Evolutionary conservation across 148 eudicot genomes (phyloP).

Genomic region (Camellia granthamiana): DNA sequence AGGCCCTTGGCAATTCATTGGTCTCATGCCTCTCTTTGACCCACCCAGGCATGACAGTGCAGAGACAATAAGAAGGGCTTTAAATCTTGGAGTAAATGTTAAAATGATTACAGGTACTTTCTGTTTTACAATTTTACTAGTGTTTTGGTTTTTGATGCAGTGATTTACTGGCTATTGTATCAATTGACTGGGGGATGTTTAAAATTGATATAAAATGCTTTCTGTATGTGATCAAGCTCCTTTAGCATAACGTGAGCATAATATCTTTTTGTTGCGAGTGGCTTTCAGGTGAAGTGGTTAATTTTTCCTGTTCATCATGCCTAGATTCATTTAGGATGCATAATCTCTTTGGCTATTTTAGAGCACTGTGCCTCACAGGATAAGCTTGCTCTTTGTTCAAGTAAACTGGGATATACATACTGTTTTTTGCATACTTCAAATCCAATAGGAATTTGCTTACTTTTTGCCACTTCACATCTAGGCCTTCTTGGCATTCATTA

Average conservation of each 20-base stretch:
- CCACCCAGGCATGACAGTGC: slow-evolving; percentile 99
- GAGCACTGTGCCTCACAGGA: background rate
- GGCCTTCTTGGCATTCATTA: background rate
- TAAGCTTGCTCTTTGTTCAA: background rate
- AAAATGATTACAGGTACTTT: slow-evolving; percentile 94
- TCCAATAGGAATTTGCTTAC: background rate
- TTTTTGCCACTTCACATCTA: background rate
- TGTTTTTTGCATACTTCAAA: no score
- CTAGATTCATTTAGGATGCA: background rate
- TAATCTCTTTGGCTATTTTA: background rate
- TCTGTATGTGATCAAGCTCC: background rate
- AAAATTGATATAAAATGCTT: background rate
- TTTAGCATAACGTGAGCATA: background rate
- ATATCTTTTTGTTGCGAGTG: background rate
- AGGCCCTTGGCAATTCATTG: slow-evolving; percentile 95
- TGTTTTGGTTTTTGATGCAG: background rate
- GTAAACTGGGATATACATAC: background rate
- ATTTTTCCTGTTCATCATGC: background rate
- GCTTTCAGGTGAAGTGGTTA: background rate
- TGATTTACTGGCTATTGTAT: background rate
- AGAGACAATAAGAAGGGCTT: slow-evolving; percentile 92
- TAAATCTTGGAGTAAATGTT: slow-evolving; percentile 92
- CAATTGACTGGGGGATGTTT: background rate
- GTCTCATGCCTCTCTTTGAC: slow-evolving; percentile 96
- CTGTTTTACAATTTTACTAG: background rate